A percentile compares a stretch with the other conserved stretches of the same genome.
Evolutionary conservation across 2,329 filamentous ascomycete species (phyloP).

Genomic region (Lasiodiplodia citricola): DNA sequence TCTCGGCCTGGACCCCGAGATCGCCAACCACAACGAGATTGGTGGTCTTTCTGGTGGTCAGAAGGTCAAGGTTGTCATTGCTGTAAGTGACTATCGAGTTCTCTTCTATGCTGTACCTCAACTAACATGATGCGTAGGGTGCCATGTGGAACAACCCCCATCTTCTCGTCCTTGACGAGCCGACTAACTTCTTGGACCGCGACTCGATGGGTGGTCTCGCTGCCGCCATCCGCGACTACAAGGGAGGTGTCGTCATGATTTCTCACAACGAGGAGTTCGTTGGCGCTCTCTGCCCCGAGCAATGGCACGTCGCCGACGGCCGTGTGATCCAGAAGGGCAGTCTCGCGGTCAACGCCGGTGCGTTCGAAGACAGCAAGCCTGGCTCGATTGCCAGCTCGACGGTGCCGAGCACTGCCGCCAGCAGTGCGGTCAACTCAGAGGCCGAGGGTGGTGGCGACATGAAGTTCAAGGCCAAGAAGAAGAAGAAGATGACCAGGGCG

Average conservation of each 20-base stretch:
- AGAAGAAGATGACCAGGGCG: conserved; percentile 99
- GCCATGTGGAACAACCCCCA: conserved; percentile 93
- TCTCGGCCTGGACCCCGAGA: conserved; percentile 92
- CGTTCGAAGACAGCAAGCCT: conserved; percentile 83
- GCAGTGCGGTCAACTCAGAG: conserved; percentile 76
- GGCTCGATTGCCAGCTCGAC: conserved; percentile 60
- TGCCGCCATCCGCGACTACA: conserved; percentile 98
- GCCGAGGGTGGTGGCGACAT: conserved; percentile 76
- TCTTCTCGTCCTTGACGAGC: conserved; percentile 95
- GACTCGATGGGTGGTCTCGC: conserved; percentile 95
- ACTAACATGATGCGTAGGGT: not conserved
- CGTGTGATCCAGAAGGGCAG: conserved; percentile 84
- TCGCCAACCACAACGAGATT: conserved; percentile 99
- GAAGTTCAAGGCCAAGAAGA: conserved; percentile 91
- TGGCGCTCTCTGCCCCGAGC: conserved; percentile 90
- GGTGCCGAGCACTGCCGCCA: conserved; percentile 42
- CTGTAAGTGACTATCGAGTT: conserved; percentile 43
- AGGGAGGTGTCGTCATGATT: conserved; percentile 98
- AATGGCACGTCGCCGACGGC: conserved; percentile 92
- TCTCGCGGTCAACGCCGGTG: conserved; percentile 73
- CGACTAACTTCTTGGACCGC: conserved; percentile 98
- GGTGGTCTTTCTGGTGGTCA: conserved; percentile 94
- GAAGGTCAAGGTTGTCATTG: conserved; percentile 98
- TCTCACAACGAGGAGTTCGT: conserved; percentile 99
- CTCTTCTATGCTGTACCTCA: conserved; percentile 72